Conservation (phyloP, 306 rosid genomes). For the Acacia melanoxylon region DNA sequence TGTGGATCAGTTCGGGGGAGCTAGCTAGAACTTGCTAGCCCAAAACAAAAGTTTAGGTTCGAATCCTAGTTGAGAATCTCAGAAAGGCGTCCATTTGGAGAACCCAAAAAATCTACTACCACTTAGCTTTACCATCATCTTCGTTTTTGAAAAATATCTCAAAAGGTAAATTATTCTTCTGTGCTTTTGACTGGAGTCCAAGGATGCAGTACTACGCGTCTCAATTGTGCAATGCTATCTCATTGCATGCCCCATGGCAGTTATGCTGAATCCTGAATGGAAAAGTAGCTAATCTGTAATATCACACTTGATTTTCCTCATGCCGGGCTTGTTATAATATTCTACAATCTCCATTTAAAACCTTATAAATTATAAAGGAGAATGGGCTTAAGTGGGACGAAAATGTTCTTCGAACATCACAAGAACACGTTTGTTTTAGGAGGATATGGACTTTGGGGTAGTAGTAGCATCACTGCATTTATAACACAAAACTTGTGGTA, state of each 20-base stretch:
- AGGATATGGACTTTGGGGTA: not conserved
- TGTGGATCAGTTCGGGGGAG: not conserved
- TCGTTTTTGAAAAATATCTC: not conserved
- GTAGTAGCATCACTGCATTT: not conserved
- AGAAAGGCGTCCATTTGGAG: not conserved
- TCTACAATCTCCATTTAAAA: not conserved
- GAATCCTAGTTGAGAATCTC: not conserved
- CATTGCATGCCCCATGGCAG: not conserved
- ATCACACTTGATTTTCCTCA: not conserved
- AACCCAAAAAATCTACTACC: not conserved
- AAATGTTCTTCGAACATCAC: not conserved
- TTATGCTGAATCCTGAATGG: not conserved
- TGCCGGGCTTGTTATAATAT: not conserved
- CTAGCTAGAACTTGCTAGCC: constrained; percentile 10
- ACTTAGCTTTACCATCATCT: not conserved
- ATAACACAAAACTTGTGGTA: not conserved
- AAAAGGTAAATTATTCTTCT: not conserved
- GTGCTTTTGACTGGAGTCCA: not conserved
- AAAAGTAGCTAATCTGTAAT: not conserved
- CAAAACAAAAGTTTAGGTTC: constrained; percentile 3
- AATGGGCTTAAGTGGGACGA: not conserved
- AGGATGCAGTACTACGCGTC: not conserved
- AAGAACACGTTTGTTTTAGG: not conserved
- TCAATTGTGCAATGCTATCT: not conserved
- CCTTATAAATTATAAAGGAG: not conserved